Evolutionary conservation across 768 basidiomycete genomes (phyloP), one percentile per base, ranked within the genome.

Genomic region (Pulveroboletus sp.): DNA sequence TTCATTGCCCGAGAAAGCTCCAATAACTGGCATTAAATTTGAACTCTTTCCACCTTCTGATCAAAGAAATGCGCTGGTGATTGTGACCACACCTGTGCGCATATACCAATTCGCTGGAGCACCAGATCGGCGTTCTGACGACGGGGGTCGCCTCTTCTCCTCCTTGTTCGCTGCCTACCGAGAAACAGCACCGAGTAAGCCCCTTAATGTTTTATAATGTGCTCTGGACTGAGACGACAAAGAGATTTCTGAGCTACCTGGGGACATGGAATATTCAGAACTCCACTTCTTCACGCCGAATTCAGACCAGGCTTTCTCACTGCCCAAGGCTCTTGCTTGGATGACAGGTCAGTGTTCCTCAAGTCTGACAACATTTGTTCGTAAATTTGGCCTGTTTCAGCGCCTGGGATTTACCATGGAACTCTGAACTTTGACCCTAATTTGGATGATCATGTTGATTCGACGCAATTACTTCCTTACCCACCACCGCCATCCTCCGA

Each of bases 201-300:
- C 67, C 32, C 43, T 7, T 6, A 41, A n/a, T 37, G 49, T 59
- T 24, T 29, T 14, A 11, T 43, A 21, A 39, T 27, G 31, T 20
- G n/a, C n/a, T 37, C 19, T 46, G 12, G 10, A 27, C 62, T 70
- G 54, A 73, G 48, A 36, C 51, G 32, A 48, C 57, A 40, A 68
- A 94, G 93, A 92, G 71, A 92, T 94, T 52, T 78, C 92, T 27
- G 95, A 97, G 64, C 74, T 98, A 7, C 93, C 93, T 16, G 90
- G 94, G 42, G 77, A 85, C 50, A 66, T 81, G 47, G 76, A 80
- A 44, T 72, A 81, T 53, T 93, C 91, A 4, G 87, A 93, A 60
- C 72, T 98, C 20, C 85, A 89, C 51, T 84, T 91, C 54, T 94
- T 78, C 61, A 84, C 84, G 8, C 78, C 79, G 0, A 81, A 85